Evolutionary conservation across 345 rosid species (phyloP).

Genomic region (Lumnitzera littorea): DNA sequence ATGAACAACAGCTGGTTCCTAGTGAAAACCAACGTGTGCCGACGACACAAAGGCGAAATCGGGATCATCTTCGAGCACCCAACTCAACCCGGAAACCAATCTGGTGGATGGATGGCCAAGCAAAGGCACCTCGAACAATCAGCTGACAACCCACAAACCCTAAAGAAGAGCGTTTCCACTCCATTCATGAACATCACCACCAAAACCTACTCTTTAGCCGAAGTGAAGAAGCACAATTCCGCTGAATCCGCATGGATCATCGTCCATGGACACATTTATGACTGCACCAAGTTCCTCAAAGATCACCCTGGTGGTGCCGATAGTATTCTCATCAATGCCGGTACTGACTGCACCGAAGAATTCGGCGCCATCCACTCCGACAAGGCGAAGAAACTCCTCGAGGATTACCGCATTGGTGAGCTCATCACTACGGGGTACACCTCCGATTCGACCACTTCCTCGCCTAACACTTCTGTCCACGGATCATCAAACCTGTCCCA

Average conservation of each 20-base stretch:
- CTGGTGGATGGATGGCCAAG: constrained; percentile 99
- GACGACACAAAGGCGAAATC: constrained; percentile 75
- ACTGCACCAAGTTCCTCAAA: constrained; percentile 80
- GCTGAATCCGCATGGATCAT: constrained; percentile 84
- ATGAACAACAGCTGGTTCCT: constrained; percentile 99
- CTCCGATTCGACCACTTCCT: constrained; percentile 50
- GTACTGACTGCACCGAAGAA: constrained; percentile 92
- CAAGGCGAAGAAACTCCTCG: constrained; percentile 74
- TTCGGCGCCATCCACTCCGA: constrained; percentile 93
- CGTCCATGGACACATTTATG: constrained; percentile 88
- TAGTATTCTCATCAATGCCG: constrained; percentile 81
- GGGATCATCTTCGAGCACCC: constrained; percentile 97
- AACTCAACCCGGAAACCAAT: constrained; percentile 78
- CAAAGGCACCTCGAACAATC: constrained; percentile 64
- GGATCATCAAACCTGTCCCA: constrained; percentile 32
- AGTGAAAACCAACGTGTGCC: constrained; percentile 68
- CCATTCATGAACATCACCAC: constrained; percentile 87
- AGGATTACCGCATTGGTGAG: constrained; percentile 75
- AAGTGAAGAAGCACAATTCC: constrained; percentile 62
- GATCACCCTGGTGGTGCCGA: constrained; percentile 92
- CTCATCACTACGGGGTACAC: constrained; percentile 44
- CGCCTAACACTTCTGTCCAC: constrained; percentile 67
- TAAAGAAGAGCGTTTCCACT: constrained; percentile 79
- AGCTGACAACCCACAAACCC: constrained; percentile 27
- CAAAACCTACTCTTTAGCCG: constrained; percentile 53